Evolutionary conservation across 345 rosid genomes (phyloP).

Genomic region (Corymbia maculata): DNA sequence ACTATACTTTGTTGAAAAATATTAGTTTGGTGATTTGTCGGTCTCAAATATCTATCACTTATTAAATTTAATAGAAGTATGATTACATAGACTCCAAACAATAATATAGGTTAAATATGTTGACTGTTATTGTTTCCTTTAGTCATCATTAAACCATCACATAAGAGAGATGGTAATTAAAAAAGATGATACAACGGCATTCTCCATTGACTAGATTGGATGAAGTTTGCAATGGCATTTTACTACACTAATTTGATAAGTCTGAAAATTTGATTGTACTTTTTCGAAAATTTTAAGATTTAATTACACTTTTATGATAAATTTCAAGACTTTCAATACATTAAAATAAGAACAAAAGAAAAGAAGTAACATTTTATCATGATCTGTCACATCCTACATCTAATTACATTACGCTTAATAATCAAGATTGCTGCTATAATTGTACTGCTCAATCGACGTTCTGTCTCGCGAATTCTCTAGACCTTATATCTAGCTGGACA

Average conservation of each 20-base stretch:
- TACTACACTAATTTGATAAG: too few relatives aligned
- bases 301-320: accelerated
- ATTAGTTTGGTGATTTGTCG: neutral
- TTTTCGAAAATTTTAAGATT: neutral
- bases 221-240: neutral
- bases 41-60: neutral
- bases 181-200: neutral
- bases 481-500: neutral
- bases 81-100: neutral
- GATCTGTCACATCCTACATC: too few relatives aligned
- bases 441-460: too few relatives aligned
- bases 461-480: neutral
- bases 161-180: neutral
- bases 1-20: neutral
- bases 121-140: neutral
- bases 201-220: neutral
- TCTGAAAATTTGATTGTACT: too few relatives aligned
- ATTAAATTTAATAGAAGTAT: neutral
- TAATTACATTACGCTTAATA: too few relatives aligned
- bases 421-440: neutral
- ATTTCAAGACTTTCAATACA: too few relatives aligned
- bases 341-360: too few relatives aligned
- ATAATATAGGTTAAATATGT: neutral
- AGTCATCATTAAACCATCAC: neutral
- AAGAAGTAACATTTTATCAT: neutral